These are phyloP conservation scores for Pisolithus thermaeus DNA, from an alignment of 1,284 basidiomycete species.

Conservation along the genomic window DNA sequence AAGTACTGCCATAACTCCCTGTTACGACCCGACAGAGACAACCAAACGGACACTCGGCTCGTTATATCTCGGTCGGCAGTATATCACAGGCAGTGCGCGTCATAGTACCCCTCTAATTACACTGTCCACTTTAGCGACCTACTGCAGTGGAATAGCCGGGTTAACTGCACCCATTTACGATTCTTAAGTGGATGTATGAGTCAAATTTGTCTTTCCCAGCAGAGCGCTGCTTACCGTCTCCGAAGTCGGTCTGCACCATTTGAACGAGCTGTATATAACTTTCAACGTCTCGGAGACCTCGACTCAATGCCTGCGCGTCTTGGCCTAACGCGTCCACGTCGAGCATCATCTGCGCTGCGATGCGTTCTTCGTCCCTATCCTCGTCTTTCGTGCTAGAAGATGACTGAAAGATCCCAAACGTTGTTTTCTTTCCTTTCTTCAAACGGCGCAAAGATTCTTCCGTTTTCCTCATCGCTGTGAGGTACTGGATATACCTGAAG, in stretches of 20 bases:
- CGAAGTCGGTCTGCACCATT: slow-evolving; percentile 48
- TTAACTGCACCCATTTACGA: slow-evolving; percentile 10
- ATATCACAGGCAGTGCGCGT: slow-evolving; percentile 52
- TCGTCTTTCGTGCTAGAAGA: slow-evolving; percentile 48
- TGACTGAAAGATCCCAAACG: slow-evolving; percentile 69
- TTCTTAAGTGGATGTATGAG: slow-evolving; percentile 10
- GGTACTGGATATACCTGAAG: slow-evolving; percentile 60
- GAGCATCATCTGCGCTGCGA: slow-evolving; percentile 79
- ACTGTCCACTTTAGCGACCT: neutral
- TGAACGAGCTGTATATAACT: slow-evolving; percentile 53
- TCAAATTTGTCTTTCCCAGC: neutral
- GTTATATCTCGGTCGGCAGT: slow-evolving; percentile 56
- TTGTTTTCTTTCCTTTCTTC: slow-evolving; percentile 78
- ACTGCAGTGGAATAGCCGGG: neutral
- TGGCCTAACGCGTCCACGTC: slow-evolving; percentile 80
- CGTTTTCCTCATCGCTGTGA: slow-evolving; percentile 83
- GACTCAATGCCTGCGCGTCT: slow-evolving; percentile 67
- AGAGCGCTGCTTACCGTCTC: slow-evolving; percentile 22
- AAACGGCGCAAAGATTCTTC: slow-evolving; percentile 82
- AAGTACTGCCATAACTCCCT: slow-evolving; percentile 41
- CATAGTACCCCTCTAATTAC: slow-evolving; percentile 21
- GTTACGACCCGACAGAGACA: slow-evolving; percentile 15
- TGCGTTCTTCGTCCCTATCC: slow-evolving; percentile 71
- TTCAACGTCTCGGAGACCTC: slow-evolving; percentile 52
- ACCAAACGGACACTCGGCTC: slow-evolving; percentile 30